A percentile compares a stretch with the other conserved stretches of the same genome.
Evolutionary conservation across 176 grass and related monocot genomes (phyloP).

Genomic region (Canna indica): DNA sequence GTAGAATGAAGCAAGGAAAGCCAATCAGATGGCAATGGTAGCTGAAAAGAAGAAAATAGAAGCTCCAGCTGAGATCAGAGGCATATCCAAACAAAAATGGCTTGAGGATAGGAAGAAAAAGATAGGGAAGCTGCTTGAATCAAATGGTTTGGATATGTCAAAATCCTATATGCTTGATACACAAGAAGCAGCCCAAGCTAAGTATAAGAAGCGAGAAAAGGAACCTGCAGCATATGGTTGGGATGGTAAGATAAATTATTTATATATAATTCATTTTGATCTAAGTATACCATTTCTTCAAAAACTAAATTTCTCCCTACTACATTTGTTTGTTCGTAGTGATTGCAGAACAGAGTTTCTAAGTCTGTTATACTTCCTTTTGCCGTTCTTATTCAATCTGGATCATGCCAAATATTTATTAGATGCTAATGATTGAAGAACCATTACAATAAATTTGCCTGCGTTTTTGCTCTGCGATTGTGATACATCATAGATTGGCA

Average conservation of each 20-base stretch:
- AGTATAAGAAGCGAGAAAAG: slow-evolving; percentile 98
- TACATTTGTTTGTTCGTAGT: background rate
- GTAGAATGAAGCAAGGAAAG: slow-evolving; percentile 88
- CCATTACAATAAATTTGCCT: background rate
- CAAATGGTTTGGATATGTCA: slow-evolving; percentile 87
- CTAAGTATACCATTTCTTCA: background rate
- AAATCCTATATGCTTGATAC: slow-evolving; percentile 94
- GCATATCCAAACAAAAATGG: slow-evolving; percentile 97
- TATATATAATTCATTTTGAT: background rate
- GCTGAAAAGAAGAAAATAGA: slow-evolving; percentile 88
- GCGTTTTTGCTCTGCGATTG: background rate
- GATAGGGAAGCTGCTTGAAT: slow-evolving; percentile 84
- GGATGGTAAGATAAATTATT: slow-evolving; percentile 54
- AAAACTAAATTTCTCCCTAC: background rate
- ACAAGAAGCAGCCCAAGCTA: slow-evolving; percentile 59
- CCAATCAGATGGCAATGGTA: slow-evolving; percentile 86
- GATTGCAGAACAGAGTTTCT: background rate
- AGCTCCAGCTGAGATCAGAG: slow-evolving; percentile 54
- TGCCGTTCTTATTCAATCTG: background rate
- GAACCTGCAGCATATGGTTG: slow-evolving; percentile 80
- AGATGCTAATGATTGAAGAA: background rate
- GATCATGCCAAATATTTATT: background rate
- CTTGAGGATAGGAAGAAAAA: slow-evolving; percentile 92
- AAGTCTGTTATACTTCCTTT: background rate
- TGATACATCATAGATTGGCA: background rate